Evolutionary conservation across 352 stramenopile genomes (phyloP).

Genomic region (Thraustotheca clavata): DNA sequence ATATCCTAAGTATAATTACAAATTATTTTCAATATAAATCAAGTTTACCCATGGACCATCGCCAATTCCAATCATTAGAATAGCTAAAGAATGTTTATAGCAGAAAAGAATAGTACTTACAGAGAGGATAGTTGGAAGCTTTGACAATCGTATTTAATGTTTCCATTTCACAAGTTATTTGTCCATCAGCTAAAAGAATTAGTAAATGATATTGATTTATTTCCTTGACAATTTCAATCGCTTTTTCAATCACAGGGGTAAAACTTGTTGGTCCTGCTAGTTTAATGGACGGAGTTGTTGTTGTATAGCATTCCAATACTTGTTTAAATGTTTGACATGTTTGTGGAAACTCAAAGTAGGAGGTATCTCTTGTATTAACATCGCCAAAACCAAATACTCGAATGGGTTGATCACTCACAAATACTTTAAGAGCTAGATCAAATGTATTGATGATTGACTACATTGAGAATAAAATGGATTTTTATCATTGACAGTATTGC

Average conservation of each 20-base stretch:
- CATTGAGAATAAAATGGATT: too few species aligned
- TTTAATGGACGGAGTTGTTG: slow-evolving; percentile 41
- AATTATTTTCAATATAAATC: not conserved
- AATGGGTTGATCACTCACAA: slow-evolving; percentile 75
- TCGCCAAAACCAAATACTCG: slow-evolving; percentile 66
- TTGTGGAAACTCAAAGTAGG: slow-evolving; percentile 42
- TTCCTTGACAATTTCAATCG: slow-evolving; percentile 40
- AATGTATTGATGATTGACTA: slow-evolving; percentile 68
- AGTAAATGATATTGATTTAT: slow-evolving; percentile 61
- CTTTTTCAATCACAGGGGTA: slow-evolving; percentile 47
- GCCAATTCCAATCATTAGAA: slow-evolving; percentile 18
- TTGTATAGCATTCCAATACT: slow-evolving; percentile 50
- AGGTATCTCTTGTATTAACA: slow-evolving; percentile 33
- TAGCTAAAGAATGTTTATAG: slow-evolving; percentile 2
- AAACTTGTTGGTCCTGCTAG: slow-evolving; percentile 29
- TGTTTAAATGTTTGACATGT: slow-evolving; percentile 46
- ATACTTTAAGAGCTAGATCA: slow-evolving; percentile 51
- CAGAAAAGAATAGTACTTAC: slow-evolving; percentile 27
- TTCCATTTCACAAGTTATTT: slow-evolving; percentile 43
- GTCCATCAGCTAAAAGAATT: slow-evolving; percentile 55
- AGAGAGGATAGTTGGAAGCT: slow-evolving; percentile 54
- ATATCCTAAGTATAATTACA: not conserved
- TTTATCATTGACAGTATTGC: too few species aligned
- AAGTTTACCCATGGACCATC: slow-evolving; percentile 14
- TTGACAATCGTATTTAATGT: slow-evolving; percentile 58